These are phyloP conservation scores for Ceratobasidium sp. DNA, from an alignment of 1,284 basidiomycete genomes.

Conservation along the genomic window DNA sequence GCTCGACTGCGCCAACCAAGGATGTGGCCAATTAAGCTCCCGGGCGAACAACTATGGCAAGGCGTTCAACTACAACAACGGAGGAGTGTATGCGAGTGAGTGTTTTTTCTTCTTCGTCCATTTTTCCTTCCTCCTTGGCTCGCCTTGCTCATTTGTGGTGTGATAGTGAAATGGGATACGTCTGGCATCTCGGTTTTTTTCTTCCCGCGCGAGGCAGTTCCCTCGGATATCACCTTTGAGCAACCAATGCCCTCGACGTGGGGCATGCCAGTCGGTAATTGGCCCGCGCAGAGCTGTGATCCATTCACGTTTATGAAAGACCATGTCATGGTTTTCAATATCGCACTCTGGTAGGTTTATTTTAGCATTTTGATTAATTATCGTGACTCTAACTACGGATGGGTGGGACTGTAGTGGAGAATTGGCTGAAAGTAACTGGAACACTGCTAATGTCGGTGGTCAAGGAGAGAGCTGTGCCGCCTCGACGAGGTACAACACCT, in stretches of 20 bases:
- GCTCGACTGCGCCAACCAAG: slow-evolving; percentile 55
- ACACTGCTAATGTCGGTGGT: slow-evolving; percentile 75
- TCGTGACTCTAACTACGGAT: too few relatives aligned
- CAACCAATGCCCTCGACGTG: slow-evolving; percentile 78
- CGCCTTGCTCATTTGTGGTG: slow-evolving; percentile 16
- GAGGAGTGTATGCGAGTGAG: slow-evolving; percentile 46
- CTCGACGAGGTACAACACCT: slow-evolving; percentile 83
- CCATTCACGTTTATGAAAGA: slow-evolving; percentile 81
- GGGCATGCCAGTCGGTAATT: slow-evolving; percentile 81
- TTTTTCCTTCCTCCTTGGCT: neutral
- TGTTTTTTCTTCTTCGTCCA: neutral
- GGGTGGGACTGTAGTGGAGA: slow-evolving; percentile 74
- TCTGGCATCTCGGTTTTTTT: slow-evolving; percentile 84
- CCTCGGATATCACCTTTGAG: slow-evolving; percentile 77
- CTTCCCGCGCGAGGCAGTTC: slow-evolving; percentile 80
- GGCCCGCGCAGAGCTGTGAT: slow-evolving; percentile 78
- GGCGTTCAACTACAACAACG: slow-evolving; percentile 57
- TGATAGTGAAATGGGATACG: slow-evolving; percentile 79
- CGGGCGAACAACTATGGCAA: slow-evolving; percentile 57
- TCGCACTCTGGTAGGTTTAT: slow-evolving; percentile 80
- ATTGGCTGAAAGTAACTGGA: slow-evolving; percentile 85
- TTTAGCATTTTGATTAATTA: too few relatives aligned
- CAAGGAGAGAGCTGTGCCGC: slow-evolving; percentile 86
- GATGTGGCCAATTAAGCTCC: slow-evolving; percentile 40
- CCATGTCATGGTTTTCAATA: slow-evolving; percentile 85